Evolutionary conservation across 164 flowering plant species (phyloP).

Genomic region (Magnolia kwangsiensis): DNA sequence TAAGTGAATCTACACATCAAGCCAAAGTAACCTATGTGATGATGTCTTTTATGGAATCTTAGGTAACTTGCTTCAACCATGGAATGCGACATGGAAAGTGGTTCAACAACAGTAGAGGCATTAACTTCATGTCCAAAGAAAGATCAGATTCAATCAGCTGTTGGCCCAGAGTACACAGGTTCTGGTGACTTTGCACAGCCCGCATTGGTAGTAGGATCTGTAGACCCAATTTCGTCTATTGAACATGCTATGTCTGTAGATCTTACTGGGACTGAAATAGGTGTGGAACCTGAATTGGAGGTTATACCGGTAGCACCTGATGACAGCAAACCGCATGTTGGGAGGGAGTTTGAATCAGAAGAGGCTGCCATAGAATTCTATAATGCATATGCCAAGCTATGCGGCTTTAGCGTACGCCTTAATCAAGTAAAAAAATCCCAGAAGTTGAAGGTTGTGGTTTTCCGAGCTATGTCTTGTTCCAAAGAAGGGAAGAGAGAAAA

Average conservation of each 20-base stretch:
- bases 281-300: background rate
- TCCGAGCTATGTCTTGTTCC: conserved; percentile 1
- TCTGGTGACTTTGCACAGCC: background rate
- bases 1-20: too few relatives aligned
- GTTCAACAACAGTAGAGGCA: too few relatives aligned
- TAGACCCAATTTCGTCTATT: background rate
- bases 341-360: background rate
- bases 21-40: too few relatives aligned
- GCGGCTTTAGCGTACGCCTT: background rate
- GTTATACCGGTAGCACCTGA: background rate
- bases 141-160: background rate
- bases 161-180: background rate
- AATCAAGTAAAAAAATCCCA: background rate
- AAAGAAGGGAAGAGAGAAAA: background rate
- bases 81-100: background rate
- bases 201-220: background rate
- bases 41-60: background rate
- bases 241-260: background rate
- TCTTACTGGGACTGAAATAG: background rate
- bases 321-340: background rate
- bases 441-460: background rate
- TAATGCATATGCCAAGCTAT: background rate
- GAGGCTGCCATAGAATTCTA: conserved; percentile 2
- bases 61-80: background rate
- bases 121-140: background rate